Base-by-base conservation (phyloP, 192 early-diverging fungal genomes). In the Backusella morwellensis region DNA sequence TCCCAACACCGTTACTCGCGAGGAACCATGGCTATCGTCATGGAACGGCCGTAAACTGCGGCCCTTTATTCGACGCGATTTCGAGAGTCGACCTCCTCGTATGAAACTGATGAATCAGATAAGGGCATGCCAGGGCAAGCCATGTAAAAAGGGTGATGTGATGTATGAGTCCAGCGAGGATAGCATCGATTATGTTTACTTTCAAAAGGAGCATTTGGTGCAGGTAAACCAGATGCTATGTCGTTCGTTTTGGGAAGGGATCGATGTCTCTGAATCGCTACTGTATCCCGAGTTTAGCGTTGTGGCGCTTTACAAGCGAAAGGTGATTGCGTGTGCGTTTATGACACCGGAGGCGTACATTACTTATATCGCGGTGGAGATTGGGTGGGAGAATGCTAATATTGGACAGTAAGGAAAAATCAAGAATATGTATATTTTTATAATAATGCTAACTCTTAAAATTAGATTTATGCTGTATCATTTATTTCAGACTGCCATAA, bases 301-400 rank as follows among this genome's bases (percentile, higher is more conserved):
- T 0, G 90, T 98, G 3, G 94, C 93, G 3, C 78, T 97, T 23
- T 95, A 97, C 84, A 89, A 87, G 68, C 87, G 92, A 29, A 78
- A 91, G 14, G 93, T 96, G 0, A 86, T 97, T 66, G 96, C 95
- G 4, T 97, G 95, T 85, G 96, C 93, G 3, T 95, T 98, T 75
- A 94, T 97, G 86, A 95, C 95, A 12, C 96, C 96, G 0, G 93
- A 95, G 68, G 94, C 91, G 36, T 98, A 98, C 75, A 88, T 97
- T 38, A 93, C 95, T 26, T 98, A 95, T 76, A 86, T 98, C 66
- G 92, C 92, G 19, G 96, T 98, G 6, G 79, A 86, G 0, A 88
- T 91, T 26, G 95, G 95, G 6, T 98, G 96, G 96, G 91, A 92
- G 72, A 88, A 89, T 44, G 92, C 90, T 0, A 94, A 95, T 6